Conservation (phyloP, 768 basidiomycete genomes). For the Dentipellis sp. region DNA sequence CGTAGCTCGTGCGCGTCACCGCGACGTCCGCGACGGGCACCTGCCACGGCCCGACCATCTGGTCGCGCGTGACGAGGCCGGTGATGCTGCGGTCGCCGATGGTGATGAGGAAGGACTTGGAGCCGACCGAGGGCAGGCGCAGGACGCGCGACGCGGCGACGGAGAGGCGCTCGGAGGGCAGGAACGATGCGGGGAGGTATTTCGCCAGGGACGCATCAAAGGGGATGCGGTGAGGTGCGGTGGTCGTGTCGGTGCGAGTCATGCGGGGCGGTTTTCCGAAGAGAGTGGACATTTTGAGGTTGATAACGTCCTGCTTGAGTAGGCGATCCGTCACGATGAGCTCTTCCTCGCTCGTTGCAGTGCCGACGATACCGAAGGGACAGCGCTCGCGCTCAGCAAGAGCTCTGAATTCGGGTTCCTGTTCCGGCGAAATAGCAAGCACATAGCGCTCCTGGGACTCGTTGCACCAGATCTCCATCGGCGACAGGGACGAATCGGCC, state of each 20-base stretch:
- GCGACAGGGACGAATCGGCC: conserved; percentile 90
- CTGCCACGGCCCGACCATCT: conserved; percentile 99
- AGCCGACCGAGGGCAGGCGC: conserved; percentile 85
- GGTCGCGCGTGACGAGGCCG: conserved; percentile 90
- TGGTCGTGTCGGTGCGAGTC: conserved; percentile 59
- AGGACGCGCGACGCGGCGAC: conserved; percentile 76
- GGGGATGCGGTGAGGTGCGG: conserved; percentile 27
- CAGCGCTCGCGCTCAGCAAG: conserved; percentile 87
- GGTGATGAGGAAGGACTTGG: conserved; percentile 96
- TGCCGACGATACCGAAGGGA: conserved; percentile 88
- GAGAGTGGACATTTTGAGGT: conserved; percentile 87
- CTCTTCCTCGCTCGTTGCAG: conserved; percentile 72
- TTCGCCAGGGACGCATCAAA: conserved; percentile 68
- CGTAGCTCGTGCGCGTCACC: conserved; percentile 90
- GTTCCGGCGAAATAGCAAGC: conserved; percentile 69
- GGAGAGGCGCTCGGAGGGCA: conserved; percentile 40
- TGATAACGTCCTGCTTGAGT: conserved; percentile 70
- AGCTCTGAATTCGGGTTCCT: conserved; percentile 52
- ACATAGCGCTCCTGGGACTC: conserved; percentile 98
- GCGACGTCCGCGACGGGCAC: conserved; percentile 97
- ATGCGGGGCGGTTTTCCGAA: conserved; percentile 96
- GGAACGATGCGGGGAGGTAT: conserved; percentile 45
- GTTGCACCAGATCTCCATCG: conserved; percentile 99
- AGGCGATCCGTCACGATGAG: conserved; percentile 87
- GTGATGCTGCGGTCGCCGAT: conserved; percentile 95